These are phyloP conservation scores for Senna siamea DNA, from an alignment of 306 rosid genomes.

Conservation along the genomic window DNA sequence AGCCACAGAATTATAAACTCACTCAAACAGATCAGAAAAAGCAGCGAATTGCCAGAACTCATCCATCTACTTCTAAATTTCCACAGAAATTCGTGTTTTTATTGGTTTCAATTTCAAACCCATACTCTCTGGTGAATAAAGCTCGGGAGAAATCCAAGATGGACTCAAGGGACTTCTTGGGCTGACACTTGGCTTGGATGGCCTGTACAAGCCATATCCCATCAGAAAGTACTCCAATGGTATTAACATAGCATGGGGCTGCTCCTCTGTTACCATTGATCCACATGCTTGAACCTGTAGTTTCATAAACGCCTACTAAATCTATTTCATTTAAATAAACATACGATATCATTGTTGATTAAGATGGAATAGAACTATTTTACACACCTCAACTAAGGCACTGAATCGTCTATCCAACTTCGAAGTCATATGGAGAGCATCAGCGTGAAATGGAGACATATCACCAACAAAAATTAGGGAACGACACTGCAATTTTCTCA, in stretches of 20 bases:
- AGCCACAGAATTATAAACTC: constrained; percentile 43
- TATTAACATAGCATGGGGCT: constrained; percentile 96
- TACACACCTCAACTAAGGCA: constrained; percentile 89
- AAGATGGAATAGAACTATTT: constrained; percentile 13
- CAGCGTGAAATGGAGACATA: constrained; percentile 77
- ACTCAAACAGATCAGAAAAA: constrained; percentile 39
- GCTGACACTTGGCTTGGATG: constrained; percentile 77
- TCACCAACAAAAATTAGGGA: constrained; percentile 93
- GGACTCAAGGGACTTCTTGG: constrained; percentile 97
- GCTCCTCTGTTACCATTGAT: constrained; percentile 97
- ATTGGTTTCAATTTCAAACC: constrained; percentile 98
- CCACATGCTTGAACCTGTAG: constrained; percentile 95
- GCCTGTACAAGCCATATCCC: constrained; percentile 88
- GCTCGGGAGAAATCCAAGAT: constrained; percentile 90
- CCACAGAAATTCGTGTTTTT: constrained; percentile 67
- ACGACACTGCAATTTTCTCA: constrained; percentile 82
- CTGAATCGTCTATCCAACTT: constrained; percentile 82
- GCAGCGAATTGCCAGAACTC: constrained; percentile 20
- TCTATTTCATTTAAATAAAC: constrained; percentile 19
- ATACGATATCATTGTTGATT: constrained; percentile 1
- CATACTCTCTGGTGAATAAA: constrained; percentile 96
- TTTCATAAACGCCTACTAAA: constrained; percentile 32
- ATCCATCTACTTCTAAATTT: constrained; percentile 42
- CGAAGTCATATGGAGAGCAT: constrained; percentile 84
- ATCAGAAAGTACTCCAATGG: constrained; percentile 90